These are phyloP conservation scores for Juncus inflexus DNA, from an alignment of 176 grass and related monocot genomes.

Conservation along the genomic window DNA sequence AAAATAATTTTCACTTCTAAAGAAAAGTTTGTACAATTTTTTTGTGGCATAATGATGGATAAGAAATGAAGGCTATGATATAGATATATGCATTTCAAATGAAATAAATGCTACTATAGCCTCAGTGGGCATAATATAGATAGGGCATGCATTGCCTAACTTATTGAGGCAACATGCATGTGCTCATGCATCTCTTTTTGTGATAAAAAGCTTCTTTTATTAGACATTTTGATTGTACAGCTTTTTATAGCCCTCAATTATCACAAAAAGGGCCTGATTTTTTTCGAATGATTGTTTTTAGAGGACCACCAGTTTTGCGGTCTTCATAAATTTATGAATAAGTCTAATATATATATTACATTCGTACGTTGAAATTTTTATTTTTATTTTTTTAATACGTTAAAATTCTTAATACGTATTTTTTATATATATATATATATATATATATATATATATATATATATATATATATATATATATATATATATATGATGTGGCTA, in stretches of 20 bases:
- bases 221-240: slow-evolving; percentile 16
- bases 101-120: slow-evolving; percentile 17
- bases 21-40: too few relatives aligned
- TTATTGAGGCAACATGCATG: slow-evolving; percentile 11
- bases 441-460: too few relatives aligned
- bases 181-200: background rate
- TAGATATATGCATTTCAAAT: slow-evolving; percentile 7
- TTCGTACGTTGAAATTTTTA: too few relatives aligned
- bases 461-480: too few relatives aligned
- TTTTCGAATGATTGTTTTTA: background rate
- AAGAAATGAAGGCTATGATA: slow-evolving; percentile 16
- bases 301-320: background rate
- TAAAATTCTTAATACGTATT: too few relatives aligned
- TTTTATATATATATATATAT: too few relatives aligned
- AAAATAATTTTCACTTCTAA: too few relatives aligned
- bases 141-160: slow-evolving; percentile 8
- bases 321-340: background rate
- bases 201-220: slow-evolving; percentile 10
- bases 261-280: slow-evolving; percentile 6
- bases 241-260: slow-evolving; percentile 14
- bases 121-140: background rate
- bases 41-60: background rate
- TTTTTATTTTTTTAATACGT: too few relatives aligned
- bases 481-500: too few relatives aligned
- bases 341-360: too few relatives aligned